Evolutionary conservation across 768 basidiomycete genomes (phyloP).

Genomic region (Erythrobasidium yunnanense): DNA sequence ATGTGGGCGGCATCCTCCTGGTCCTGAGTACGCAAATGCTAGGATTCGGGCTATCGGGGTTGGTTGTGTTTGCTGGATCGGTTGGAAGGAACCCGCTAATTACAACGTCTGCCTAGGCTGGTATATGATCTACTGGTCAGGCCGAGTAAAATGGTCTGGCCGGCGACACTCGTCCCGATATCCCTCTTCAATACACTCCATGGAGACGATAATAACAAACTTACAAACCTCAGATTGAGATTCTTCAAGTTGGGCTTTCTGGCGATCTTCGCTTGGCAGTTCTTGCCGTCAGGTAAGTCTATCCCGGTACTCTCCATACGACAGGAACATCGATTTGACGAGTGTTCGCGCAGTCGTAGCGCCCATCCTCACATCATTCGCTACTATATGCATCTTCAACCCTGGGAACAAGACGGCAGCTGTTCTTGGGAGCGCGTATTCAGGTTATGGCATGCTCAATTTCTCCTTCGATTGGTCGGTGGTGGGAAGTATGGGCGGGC

Average conservation of each 20-base stretch:
- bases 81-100: no score
- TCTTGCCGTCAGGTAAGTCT: conserved; percentile 35
- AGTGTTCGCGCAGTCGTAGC: conserved; percentile 22
- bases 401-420: conserved; percentile 9
- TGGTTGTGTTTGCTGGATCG: no score
- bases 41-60: conserved; percentile 38
- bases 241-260: conserved; percentile 36
- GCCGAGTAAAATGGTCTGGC: conserved; percentile 37
- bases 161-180: conserved; percentile 34
- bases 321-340: no score
- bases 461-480: conserved; percentile 40
- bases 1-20: conserved; percentile 31
- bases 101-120: no score
- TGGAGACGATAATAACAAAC: conserved; percentile 28
- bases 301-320: not conserved
- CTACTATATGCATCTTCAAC: conserved; percentile 30
- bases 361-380: conserved; percentile 33
- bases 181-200: conserved; percentile 39
- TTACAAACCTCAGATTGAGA: conserved; percentile 33
- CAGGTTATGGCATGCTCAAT: conserved; percentile 38
- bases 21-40: conserved; percentile 40
- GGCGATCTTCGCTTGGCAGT: conserved; percentile 37
- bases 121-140: conserved; percentile 35
- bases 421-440: conserved; percentile 36
- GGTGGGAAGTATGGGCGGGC: conserved; percentile 36